phyloP scores from a whole-genome alignment of 139 green algal species.

The Chlamydomonas sp. region DNA sequence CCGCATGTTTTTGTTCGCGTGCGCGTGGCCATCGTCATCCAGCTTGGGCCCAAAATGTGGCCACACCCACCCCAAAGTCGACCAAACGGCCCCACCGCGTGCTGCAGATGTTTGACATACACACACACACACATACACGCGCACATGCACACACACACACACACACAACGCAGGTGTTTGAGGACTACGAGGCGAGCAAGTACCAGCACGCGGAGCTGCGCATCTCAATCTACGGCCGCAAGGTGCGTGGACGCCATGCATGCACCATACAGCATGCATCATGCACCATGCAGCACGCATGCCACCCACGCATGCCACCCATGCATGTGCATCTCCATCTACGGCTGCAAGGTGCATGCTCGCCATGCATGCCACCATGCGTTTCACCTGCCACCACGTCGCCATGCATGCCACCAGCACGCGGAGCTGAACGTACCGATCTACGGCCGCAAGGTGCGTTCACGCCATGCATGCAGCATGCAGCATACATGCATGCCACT shows the following conservation, averaged over 20 bases:
- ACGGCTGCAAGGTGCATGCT: conserved; percentile 74
- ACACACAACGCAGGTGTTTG: no score
- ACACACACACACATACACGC: not conserved
- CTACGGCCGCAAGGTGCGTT: conserved; percentile 80
- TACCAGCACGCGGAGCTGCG: conserved; percentile 87
- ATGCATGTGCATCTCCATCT: conserved; percentile 49
- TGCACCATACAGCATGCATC: not conserved
- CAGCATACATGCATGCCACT: not conserved
- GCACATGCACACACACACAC: no score
- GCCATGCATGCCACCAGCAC: conserved; percentile 35
- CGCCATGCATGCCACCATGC: not conserved
- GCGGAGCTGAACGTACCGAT: no score
- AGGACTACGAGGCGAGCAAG: conserved; percentile 75
- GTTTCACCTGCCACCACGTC: no score
- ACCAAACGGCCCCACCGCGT: no score
- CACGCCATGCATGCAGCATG: not conserved
- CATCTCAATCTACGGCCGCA: conserved; percentile 53
- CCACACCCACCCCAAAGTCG: no score
- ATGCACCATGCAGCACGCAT: conserved; percentile 12
- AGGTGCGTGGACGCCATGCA: conserved; percentile 74
- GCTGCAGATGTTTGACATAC: conserved; percentile 1
- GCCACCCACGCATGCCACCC: no score
- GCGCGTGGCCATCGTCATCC: no score
- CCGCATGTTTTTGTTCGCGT: no score
- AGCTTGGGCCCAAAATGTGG: no score